A percentile compares a stretch with the other conserved stretches of the same genome.
phyloP scores from a whole-genome alignment of 495 filamentous ascomycete species.

The Aspergillus sclerotioniger region DNA sequence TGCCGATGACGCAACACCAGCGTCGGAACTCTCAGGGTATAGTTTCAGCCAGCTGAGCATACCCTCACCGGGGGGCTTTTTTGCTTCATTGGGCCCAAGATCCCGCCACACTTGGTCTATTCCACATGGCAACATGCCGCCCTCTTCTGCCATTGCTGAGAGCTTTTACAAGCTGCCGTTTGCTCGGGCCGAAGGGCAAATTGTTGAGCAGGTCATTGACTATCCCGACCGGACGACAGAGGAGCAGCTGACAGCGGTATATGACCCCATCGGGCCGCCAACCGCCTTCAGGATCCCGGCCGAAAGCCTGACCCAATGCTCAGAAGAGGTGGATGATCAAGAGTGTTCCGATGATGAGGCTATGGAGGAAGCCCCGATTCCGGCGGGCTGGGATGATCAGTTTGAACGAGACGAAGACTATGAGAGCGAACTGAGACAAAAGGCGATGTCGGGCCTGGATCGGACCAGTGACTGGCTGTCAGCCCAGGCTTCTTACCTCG shows the following conservation, averaged over 20 bases:
- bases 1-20: constrained; percentile 46
- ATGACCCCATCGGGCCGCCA: constrained; percentile 58
- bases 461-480: constrained; percentile 79
- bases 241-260: constrained; percentile 44
- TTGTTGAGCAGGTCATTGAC: constrained; percentile 70
- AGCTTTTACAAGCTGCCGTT: constrained; percentile 83
- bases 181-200: constrained; percentile 44
- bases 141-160: constrained; percentile 76
- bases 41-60: constrained; percentile 73
- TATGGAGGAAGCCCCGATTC: constrained; percentile 35
- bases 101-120: constrained; percentile 75
- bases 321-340: constrained; percentile 22
- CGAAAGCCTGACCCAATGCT: constrained; percentile 23
- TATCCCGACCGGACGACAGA: constrained; percentile 49
- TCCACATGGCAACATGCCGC: constrained; percentile 48
- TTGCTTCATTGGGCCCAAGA: constrained; percentile 70
- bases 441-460: constrained; percentile 66
- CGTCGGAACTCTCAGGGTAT: constrained; percentile 47
- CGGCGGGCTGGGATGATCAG: constrained; percentile 36
- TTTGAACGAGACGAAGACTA: constrained; percentile 72
- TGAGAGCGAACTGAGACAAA: constrained; percentile 60
- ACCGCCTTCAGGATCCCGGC: constrained; percentile 54
- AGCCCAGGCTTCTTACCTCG: constrained; percentile 74
- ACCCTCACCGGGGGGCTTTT: constrained; percentile 88
- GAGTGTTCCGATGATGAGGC: constrained; percentile 33